These are phyloP conservation scores for Hondaea fermentalgiana DNA, from an alignment of 108 stramenopile genomes.

Conservation along the genomic window DNA sequence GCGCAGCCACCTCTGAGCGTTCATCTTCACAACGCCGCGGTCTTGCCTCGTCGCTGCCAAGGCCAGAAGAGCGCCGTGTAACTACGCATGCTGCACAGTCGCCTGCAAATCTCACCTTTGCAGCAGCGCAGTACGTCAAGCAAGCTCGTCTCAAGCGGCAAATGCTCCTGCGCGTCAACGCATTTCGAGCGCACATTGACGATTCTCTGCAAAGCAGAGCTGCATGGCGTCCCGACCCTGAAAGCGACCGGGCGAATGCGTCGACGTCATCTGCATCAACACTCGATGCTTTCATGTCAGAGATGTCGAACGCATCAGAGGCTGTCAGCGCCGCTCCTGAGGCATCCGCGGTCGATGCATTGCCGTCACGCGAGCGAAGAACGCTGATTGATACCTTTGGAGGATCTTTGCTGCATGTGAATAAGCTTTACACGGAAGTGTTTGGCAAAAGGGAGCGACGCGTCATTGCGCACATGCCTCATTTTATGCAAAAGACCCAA, in stretches of 20 bases:
- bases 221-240: neutral
- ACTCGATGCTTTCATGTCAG: too few relatives aligned
- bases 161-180: neutral
- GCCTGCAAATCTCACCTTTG: neutral
- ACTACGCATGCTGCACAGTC: neutral
- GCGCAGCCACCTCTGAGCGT: too few relatives aligned
- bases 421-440: constrained; percentile 30
- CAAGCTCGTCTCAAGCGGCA: neutral
- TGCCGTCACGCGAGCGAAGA: neutral
- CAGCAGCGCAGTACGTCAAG: neutral
- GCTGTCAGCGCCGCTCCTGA: too few relatives aligned
- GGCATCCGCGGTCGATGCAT: too few relatives aligned
- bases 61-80: neutral
- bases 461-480: constrained; percentile 53
- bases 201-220: neutral
- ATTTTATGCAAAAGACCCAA: constrained; percentile 25
- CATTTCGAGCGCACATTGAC: neutral
- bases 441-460: constrained; percentile 31
- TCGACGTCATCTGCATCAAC: neutral
- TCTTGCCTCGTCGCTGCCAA: too few relatives aligned
- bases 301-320: too few relatives aligned
- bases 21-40: too few relatives aligned
- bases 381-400: constrained; percentile 38
- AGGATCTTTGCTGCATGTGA: constrained; percentile 29
- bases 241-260: neutral